A percentile compares a stretch with the other conserved stretches of the same genome.
phyloP scores from a whole-genome alignment of 2,329 filamentous ascomycete species.

The Parastagonospora avenae region DNA sequence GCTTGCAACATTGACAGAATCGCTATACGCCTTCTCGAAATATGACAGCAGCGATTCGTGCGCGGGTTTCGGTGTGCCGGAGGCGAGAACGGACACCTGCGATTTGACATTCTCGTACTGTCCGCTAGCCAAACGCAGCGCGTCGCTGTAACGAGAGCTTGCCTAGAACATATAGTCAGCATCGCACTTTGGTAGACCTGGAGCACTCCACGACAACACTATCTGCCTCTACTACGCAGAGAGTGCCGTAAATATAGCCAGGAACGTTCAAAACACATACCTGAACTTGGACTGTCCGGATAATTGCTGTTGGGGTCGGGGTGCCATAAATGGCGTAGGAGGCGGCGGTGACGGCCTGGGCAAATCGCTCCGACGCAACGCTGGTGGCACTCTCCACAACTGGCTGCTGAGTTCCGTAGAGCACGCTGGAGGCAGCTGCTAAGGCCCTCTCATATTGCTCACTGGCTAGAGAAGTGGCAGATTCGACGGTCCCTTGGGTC shows the following conservation, averaged over 20 bases:
- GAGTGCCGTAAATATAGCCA: neutral
- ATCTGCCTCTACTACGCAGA: no score
- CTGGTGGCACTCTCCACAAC: constrained; percentile 54
- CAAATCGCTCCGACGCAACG: constrained; percentile 60
- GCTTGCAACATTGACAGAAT: constrained; percentile 67
- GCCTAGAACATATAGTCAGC: constrained; percentile 28
- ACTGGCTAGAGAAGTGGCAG: constrained; percentile 58
- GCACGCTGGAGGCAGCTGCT: constrained; percentile 60
- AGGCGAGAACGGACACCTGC: constrained; percentile 68
- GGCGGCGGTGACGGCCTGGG: constrained; percentile 63
- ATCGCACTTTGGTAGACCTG: no score
- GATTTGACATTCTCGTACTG: constrained; percentile 71
- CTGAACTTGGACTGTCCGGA: constrained; percentile 55
- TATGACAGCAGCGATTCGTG: constrained; percentile 73
- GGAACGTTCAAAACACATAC: neutral
- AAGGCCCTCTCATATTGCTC: constrained; percentile 64
- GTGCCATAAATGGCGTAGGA: constrained; percentile 62
- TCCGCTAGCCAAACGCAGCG: constrained; percentile 68
- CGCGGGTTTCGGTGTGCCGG: constrained; percentile 70
- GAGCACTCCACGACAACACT: no score
- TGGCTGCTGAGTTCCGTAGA: constrained; percentile 57
- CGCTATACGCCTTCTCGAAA: constrained; percentile 70
- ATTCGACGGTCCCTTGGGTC: constrained; percentile 55
- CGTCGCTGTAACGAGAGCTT: constrained; percentile 65
- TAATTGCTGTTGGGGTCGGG: constrained; percentile 51